Base-by-base conservation (phyloP, 2,329 filamentous ascomycete genomes). In the Fusarium poae region DNA sequence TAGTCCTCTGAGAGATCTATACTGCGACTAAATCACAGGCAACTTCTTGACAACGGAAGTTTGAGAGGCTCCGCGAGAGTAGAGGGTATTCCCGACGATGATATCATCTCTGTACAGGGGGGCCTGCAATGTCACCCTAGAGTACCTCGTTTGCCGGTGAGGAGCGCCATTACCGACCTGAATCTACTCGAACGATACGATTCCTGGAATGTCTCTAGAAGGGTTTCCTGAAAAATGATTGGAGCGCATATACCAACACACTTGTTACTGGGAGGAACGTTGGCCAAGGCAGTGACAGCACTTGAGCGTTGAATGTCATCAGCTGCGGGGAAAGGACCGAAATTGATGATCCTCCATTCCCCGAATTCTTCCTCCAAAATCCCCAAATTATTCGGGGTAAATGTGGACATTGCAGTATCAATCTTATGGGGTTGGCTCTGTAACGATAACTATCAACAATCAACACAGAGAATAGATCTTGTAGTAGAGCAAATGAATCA, bases 261-360 rank as follows among this genome's bases (percentile, higher is more conserved):
- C 35, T 20, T 20, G 4, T 15, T 34, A 43, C 34, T 40, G 34
- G 29, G 20, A 46, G 42, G 21, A 40, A 12, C 6, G 12, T 53
- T 50, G 34, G 43, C 54, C 48, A 50, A 50, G 32, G 25, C 6
- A 6, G 21, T 23, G 15, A 42, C 39, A 16, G 15, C 27, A 35
- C n/a, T 27, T 23, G 18, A 34, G 18, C 18, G n/a, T 37, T 50
- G 30, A 55, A 65, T 60, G 58, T 69, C 68, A 64, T 63, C 50
- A 54, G n/a, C 57, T 66, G 68, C 65, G 70, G 72, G 71, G 72
- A 74, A 74, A 72, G 70, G 64, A 23, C 72, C 67, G 61, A 74
- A 68, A 70, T 23, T 23, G 57, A 23, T 23, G 57, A 23, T 45
- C 44, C 50, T 48, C 35, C 42, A 29, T 52, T 58, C 65, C 65